Evolutionary conservation across 208 protist species (phyloP), one percentile per base, ranked within the genome.

Genomic region (Trypanosoma avium): DNA sequence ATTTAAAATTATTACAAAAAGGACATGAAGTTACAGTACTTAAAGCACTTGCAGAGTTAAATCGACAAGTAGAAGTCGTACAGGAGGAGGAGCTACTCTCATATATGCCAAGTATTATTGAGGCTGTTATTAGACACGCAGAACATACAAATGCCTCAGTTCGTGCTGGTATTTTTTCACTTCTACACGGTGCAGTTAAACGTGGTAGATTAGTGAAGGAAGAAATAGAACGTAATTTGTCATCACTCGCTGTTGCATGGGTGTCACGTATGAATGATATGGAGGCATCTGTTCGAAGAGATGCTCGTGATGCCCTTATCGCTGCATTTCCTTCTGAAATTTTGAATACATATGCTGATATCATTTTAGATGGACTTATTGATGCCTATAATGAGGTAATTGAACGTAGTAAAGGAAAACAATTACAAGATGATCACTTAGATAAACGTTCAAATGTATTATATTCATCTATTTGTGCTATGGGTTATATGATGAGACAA

Each of bases 261-360:
- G 67, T 94, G 40, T 79, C 81, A 70, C 79, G 81, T 8, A 92
- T 96, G 85, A 53, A 85, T 61, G 90, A 96, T 53, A 92, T 88
- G 75, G 90, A 92, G 57, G 8, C 50, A 1, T 56, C 64, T 12
- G 88, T 94, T 13, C 73, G 74, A 2, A 75, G 61, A 7, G 77
- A 80, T 33, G 86, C 87, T 0, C 24, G 47, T 4, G 73, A 74
- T 3, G 85, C 86, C 7, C 92, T 94, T 46, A 75, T 92, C n/a
- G 69, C 61, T 8, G 75, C 76, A 12, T 93, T 93, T 40, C 48
- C 42, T 1, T 45, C 63, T 2, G 85, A 93, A 7, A 81, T 94
- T 75, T 56, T 96, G 19, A 35, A 70, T 26, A 77, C 76, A 63
- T 84, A 86, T 58, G 79, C 79, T 36, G 83, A 89, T 17, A 54